phyloP scores from a whole-genome alignment of 495 filamentous ascomycete species.

The Lasiosphaeria hispida region DNA sequence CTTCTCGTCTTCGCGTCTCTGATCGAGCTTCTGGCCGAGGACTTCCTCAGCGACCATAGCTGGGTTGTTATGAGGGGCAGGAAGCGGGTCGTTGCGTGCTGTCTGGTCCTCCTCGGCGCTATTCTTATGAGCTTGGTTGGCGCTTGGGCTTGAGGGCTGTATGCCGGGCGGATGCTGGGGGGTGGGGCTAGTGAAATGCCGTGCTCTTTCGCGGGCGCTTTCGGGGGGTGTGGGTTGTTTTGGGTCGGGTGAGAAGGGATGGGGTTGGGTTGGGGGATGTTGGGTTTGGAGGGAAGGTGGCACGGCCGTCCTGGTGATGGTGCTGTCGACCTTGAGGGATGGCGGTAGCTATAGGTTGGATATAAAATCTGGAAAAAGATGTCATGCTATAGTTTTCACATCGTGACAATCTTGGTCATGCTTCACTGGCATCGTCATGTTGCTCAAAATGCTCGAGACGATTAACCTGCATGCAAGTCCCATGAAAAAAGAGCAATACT shows the following conservation, averaged over 20 bases:
- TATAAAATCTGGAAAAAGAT: background rate
- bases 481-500: no score
- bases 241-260: background rate
- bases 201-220: background rate
- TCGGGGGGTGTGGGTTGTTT: background rate
- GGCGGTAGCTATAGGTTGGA: background rate
- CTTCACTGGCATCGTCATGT: no score
- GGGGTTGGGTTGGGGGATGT: background rate
- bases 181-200: background rate
- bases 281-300: background rate
- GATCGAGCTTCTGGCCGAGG: constrained; percentile 86
- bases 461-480: no score
- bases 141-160: constrained; percentile 66
- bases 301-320: background rate
- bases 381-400: background rate
- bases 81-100: constrained; percentile 69
- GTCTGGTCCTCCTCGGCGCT: constrained; percentile 72
- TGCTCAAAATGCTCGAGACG: no score
- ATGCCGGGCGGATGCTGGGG: background rate
- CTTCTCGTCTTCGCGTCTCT: constrained; percentile 84
- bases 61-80: constrained; percentile 69
- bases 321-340: background rate
- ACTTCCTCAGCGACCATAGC: constrained; percentile 87
- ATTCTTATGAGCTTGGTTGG: constrained; percentile 85
- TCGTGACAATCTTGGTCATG: background rate